These are phyloP conservation scores for Hypoxylon sp. DNA, from an alignment of 2,329 filamentous ascomycete species.

Conservation along the genomic window DNA sequence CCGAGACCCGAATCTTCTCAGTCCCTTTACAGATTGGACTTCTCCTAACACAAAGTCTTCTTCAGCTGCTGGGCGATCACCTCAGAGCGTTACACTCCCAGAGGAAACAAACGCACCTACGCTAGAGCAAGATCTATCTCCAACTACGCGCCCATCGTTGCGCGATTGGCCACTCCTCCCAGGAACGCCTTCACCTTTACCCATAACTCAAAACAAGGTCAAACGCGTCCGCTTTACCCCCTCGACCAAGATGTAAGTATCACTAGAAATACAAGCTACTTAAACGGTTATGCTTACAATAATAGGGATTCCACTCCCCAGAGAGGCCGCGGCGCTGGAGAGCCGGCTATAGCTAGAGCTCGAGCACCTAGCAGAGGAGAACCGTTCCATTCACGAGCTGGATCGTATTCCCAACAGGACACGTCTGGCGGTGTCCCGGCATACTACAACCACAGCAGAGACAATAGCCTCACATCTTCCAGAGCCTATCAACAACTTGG, in stretches of 20 bases:
- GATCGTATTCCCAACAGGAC: slow-evolving; percentile 7
- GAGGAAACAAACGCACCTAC: not conserved
- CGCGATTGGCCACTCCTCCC: not conserved
- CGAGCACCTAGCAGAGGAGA: slow-evolving; percentile 7
- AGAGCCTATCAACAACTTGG: slow-evolving; percentile 9
- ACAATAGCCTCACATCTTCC: slow-evolving; percentile 12
- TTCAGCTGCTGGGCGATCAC: not conserved
- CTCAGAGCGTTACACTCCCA: not conserved
- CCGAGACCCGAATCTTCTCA: slow-evolving; percentile 8
- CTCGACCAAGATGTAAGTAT: slow-evolving; percentile 30
- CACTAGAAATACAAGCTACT: not conserved
- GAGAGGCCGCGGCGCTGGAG: not conserved
- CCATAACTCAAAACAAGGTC: not conserved
- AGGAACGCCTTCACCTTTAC: not conserved
- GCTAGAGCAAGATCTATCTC: not conserved
- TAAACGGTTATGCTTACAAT: slow-evolving; percentile 18
- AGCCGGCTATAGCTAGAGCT: slow-evolving; percentile 9
- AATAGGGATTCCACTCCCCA: slow-evolving; percentile 20
- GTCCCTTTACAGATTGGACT: slow-evolving; percentile 1
- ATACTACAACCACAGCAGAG: slow-evolving; percentile 4
- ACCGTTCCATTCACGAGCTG: slow-evolving; percentile 18
- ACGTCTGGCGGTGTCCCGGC: not conserved
- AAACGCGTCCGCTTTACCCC: slow-evolving; percentile 12
- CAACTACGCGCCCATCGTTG: not conserved
- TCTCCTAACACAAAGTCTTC: not conserved